phyloP scores from a whole-genome alignment of 1,284 basidiomycete genomes.

The Irpex lacteus region DNA sequence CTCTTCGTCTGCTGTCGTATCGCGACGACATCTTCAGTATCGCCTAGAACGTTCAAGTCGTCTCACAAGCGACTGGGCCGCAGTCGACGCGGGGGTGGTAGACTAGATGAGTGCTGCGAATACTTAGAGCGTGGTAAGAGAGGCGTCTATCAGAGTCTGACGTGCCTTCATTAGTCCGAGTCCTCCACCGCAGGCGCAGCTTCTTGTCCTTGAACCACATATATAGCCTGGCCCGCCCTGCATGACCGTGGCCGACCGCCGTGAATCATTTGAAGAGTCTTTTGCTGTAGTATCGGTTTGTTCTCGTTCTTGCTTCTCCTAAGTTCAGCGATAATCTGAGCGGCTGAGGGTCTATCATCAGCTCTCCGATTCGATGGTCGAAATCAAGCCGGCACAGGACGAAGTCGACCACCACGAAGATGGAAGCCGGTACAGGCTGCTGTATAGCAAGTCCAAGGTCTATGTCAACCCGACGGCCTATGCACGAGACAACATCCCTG shows the following conservation, averaged over 20 bases:
- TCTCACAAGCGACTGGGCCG: not conserved
- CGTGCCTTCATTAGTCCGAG: not conserved
- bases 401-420: constrained; percentile 44
- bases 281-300: not conserved
- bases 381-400: constrained; percentile 51
- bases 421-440: constrained; percentile 57
- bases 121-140: not conserved
- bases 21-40: constrained; percentile 43
- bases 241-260: not conserved
- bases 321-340: constrained; percentile 1
- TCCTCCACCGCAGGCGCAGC: not conserved
- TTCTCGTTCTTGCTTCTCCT: not conserved
- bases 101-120: not conserved
- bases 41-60: not conserved
- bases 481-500: constrained; percentile 88
- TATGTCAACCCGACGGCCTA: constrained; percentile 94
- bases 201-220: constrained; percentile 2
- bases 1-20: constrained; percentile 55
- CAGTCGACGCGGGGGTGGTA: not conserved
- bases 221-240: not conserved
- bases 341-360: not conserved
- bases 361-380: constrained; percentile 68
- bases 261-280: not conserved
- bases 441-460: constrained; percentile 90
- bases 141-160: not conserved